phyloP scores from a whole-genome alignment of 2,329 filamentous ascomycete species.

The Xylaria sp. region DNA sequence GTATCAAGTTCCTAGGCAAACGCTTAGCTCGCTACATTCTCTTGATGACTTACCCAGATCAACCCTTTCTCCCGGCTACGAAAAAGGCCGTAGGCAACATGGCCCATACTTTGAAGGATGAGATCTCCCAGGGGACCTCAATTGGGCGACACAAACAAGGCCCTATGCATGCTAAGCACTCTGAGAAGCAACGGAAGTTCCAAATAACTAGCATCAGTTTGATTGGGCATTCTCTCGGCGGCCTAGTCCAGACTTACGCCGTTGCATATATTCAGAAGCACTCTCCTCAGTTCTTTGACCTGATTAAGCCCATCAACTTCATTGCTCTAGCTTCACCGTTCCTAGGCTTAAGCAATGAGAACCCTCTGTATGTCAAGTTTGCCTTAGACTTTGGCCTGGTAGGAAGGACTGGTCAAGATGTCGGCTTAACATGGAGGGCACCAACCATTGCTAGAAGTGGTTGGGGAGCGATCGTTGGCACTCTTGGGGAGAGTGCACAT shows the following conservation, averaged over 20 bases:
- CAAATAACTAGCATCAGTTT: constrained; percentile 93
- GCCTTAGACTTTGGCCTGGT: constrained; percentile 94
- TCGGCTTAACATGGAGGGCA: constrained; percentile 89
- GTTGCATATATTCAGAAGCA: constrained; percentile 97
- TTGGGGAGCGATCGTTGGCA: constrained; percentile 82
- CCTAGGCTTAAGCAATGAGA: constrained; percentile 90
- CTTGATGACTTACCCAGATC: constrained; percentile 86
- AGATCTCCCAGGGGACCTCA: constrained; percentile 38
- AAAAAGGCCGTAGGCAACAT: constrained; percentile 46
- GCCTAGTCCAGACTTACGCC: constrained; percentile 86
- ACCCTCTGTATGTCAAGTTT: constrained; percentile 94
- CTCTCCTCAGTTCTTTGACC: constrained; percentile 81
- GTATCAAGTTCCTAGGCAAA: constrained; percentile 96
- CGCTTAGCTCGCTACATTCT: constrained; percentile 87
- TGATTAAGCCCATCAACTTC: constrained; percentile 85
- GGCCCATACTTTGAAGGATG: constrained; percentile 36
- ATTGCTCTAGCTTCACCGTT: constrained; percentile 83
- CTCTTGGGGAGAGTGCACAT: constrained; percentile 64
- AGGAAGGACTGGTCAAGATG: constrained; percentile 90
- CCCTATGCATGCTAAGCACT: constrained; percentile 45
- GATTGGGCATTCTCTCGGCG: constrained; percentile 85
- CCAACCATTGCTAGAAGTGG: constrained; percentile 79
- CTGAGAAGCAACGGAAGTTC: constrained; percentile 54
- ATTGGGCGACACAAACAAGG: constrained; percentile 55
- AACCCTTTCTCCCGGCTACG: constrained; percentile 69